phyloP scores from a whole-genome alignment of 2,329 filamentous ascomycete genomes.

The Stagonosporopsis cucurbitacearum region DNA sequence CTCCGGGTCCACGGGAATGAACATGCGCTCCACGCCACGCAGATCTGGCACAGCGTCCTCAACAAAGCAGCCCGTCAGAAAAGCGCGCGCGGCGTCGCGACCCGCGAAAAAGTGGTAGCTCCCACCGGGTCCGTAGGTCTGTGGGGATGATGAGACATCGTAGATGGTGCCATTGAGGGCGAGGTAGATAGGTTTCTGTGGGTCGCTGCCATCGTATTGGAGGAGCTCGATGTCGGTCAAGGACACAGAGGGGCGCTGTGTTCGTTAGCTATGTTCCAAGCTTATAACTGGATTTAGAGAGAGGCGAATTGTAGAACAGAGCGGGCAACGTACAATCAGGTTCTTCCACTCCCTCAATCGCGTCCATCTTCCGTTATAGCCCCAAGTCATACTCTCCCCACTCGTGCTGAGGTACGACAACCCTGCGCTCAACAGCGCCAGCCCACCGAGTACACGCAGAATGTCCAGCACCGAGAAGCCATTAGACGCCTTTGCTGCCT shows the following conservation, averaged over 20 bases:
- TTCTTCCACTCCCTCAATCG: slow-evolving; percentile 44
- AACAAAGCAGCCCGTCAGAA: slow-evolving; percentile 90
- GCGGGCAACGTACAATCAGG: slow-evolving; percentile 32
- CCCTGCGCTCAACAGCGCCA: slow-evolving; percentile 69
- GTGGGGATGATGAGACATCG: slow-evolving; percentile 72
- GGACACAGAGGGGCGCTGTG: slow-evolving; percentile 63
- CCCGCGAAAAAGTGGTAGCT: slow-evolving; percentile 88
- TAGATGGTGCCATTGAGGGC: slow-evolving; percentile 88
- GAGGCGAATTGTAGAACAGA: not conserved
- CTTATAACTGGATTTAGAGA: not conserved
- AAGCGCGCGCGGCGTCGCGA: slow-evolving; percentile 83
- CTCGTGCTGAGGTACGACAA: slow-evolving; percentile 79
- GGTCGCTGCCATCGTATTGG: slow-evolving; percentile 78
- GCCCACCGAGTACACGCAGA: slow-evolving; percentile 71
- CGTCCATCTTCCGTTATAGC: slow-evolving; percentile 50
- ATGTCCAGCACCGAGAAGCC: slow-evolving; percentile 62
- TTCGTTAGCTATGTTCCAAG: not conserved
- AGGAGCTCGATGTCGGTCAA: slow-evolving; percentile 79
- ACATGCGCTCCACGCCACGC: slow-evolving; percentile 87
- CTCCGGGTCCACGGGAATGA: slow-evolving; percentile 68
- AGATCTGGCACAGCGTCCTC: slow-evolving; percentile 85
- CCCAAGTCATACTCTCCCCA: slow-evolving; percentile 60
- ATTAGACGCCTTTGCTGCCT: slow-evolving; percentile 29
- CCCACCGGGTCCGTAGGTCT: slow-evolving; percentile 70
- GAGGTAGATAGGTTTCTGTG: slow-evolving; percentile 80